Conservation (phyloP, 305 asterid species). For the Salvia sclarea region DNA sequence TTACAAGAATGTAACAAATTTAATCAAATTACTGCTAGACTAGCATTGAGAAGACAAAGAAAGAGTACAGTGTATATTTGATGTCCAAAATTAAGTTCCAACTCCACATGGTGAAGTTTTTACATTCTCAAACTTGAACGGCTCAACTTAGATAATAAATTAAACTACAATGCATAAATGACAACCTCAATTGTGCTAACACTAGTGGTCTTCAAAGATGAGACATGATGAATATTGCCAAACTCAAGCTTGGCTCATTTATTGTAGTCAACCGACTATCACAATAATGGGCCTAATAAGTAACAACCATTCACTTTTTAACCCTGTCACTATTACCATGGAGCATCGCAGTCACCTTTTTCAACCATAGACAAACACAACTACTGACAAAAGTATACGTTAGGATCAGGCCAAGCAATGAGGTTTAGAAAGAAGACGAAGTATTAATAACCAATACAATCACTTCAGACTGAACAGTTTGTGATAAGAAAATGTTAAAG, state of each 20-base stretch:
- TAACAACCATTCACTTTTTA: not conserved
- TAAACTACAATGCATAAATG: not conserved
- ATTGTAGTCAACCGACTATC: not conserved
- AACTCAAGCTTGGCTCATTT: not conserved
- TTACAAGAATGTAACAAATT: not conserved
- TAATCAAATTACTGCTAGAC: not conserved
- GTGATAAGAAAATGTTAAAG: too few relatives aligned
- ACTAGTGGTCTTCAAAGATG: not conserved
- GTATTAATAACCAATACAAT: too few relatives aligned
- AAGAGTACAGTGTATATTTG: not conserved
- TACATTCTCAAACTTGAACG: not conserved
- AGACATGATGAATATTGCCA: not conserved
- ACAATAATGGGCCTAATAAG: not conserved
- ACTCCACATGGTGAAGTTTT: not conserved
- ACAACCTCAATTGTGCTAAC: not conserved
- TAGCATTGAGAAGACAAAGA: constrained; percentile 1
- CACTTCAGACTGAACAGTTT: not conserved
- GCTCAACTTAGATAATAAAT: not conserved
- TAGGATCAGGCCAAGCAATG: not conserved
- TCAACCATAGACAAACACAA: not conserved
- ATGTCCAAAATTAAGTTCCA: not conserved
- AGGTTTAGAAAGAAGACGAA: not conserved
- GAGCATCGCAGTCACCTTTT: not conserved
- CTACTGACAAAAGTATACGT: not conserved
- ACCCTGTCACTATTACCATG: not conserved